phyloP scores from a whole-genome alignment of 352 stramenopile species.

The Phytophthora hibernalis region DNA sequence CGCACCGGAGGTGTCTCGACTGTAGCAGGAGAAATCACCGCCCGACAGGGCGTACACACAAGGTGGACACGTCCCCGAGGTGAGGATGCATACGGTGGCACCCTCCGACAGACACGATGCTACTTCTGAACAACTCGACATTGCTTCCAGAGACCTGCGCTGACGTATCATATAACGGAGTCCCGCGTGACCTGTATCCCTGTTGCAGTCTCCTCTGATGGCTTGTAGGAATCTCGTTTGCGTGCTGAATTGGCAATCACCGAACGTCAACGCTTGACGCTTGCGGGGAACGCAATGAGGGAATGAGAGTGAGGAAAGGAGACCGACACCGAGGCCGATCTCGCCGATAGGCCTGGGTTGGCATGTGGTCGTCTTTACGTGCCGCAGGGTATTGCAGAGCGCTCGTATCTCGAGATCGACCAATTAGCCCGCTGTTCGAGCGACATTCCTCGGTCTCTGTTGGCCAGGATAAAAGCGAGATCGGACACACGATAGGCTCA shows the following conservation, averaged over 20 bases:
- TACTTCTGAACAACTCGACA: slow-evolving; percentile 44
- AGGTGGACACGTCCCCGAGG: slow-evolving; percentile 51
- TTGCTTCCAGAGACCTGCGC: slow-evolving; percentile 32
- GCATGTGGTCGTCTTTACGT: slow-evolving; percentile 29
- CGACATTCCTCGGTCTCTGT: slow-evolving; percentile 23
- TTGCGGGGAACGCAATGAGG: slow-evolving; percentile 18
- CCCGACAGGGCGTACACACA: slow-evolving; percentile 74
- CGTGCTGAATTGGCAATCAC: slow-evolving; percentile 5
- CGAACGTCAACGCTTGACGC: slow-evolving; percentile 27
- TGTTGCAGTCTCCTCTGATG: slow-evolving; percentile 1
- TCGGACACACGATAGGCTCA: slow-evolving; percentile 33
- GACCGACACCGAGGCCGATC: slow-evolving; percentile 14
- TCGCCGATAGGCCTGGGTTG: slow-evolving; percentile 16
- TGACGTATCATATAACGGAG: slow-evolving; percentile 19
- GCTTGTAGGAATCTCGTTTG: neutral
- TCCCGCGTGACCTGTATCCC: slow-evolving; percentile 3
- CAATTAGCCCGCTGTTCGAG: slow-evolving; percentile 28
- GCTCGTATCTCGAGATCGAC: slow-evolving; percentile 31
- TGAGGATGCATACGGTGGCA: slow-evolving; percentile 56
- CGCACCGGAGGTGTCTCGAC: slow-evolving; percentile 22
- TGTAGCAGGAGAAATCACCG: slow-evolving; percentile 77
- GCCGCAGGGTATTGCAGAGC: slow-evolving; percentile 21
- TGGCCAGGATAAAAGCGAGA: slow-evolving; percentile 35
- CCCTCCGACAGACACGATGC: slow-evolving; percentile 64
- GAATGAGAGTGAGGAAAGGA: slow-evolving; percentile 35